Base-by-base conservation (phyloP, 2,329 filamentous ascomycete genomes). In the Albophoma yamanashiensis region DNA sequence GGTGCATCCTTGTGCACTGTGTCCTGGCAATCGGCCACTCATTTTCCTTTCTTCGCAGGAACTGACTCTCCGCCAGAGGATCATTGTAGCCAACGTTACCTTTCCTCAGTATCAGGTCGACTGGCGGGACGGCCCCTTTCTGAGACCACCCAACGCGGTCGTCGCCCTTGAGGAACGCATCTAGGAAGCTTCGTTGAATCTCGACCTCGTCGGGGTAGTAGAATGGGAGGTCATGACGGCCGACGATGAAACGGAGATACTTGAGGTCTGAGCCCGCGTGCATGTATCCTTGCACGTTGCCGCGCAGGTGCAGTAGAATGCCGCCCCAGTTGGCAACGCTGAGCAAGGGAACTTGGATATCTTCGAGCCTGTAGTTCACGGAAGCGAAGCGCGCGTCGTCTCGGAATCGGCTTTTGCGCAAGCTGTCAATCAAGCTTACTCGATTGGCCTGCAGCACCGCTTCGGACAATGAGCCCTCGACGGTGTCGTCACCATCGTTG, bases 321-420 rank as follows among this genome's bases (percentile, higher is more conserved):
- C 86, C 86, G 14, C 86, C 87, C 86, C 86, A 89, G 69, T 89
- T 89, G 0, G 80, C 87, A 0, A 89, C 87, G 0, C 79, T 83
- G 0, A 89, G 78, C 0, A 89, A 66, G 0, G 87, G 87, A 0
- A 89, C 86, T 61, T 87, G 76, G 47, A 90, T 88, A 62, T 89
- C 84, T 20, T 75, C 79, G 68, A 88, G 75, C 55, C 82, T 75
- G 64, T 86, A 89, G 57, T 89, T 85, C 65, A 84, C 87, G 52
- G 79, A 83, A 0, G 83, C 79, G 61, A 88, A 88, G 70, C 88
- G 88, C 0, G 74, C 68, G 0, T 89, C 78, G 61, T 89, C 85
- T 0, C 83, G 80, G 71, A 83, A 90, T 12, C 84, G 78, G 1
- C 69, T 71, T 15, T n/a, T n/a, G 4, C 40, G 40, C 20, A 43